Evolutionary conservation across 768 basidiomycete genomes (phyloP).

Genomic region (Boletellus sp.): DNA sequence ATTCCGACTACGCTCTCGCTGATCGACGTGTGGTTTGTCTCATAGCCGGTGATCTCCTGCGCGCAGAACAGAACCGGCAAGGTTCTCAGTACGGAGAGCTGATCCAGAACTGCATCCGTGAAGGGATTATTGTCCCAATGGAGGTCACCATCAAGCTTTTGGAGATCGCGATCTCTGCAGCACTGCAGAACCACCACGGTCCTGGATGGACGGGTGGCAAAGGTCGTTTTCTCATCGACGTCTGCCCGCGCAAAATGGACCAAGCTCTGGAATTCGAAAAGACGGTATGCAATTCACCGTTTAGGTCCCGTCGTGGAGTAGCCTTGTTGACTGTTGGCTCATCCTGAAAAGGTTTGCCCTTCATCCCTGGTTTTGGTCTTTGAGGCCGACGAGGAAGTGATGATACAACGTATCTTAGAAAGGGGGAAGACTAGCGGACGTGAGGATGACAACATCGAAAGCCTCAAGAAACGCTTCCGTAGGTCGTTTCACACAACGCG

Average conservation of each 20-base stretch:
- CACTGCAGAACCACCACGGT: constrained; percentile 43
- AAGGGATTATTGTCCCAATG: constrained; percentile 94
- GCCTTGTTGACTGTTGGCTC: neutral
- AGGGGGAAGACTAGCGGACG: constrained; percentile 92
- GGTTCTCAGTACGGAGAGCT: constrained; percentile 80
- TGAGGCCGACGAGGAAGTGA: constrained; percentile 81
- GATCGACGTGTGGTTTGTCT: neutral
- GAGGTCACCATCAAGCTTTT: constrained; percentile 95
- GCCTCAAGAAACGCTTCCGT: constrained; percentile 97
- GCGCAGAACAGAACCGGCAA: constrained; percentile 87
- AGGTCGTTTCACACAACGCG: constrained; percentile 24
- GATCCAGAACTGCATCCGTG: constrained; percentile 84
- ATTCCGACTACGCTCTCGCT: constrained; percentile 6
- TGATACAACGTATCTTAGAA: constrained; percentile 81
- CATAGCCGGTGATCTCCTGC: constrained; percentile 93
- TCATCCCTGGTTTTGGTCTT: constrained; percentile 84
- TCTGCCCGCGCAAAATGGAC: constrained; percentile 98
- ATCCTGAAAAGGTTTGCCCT: constrained; percentile 60
- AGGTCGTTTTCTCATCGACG: constrained; percentile 92
- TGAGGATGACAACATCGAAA: constrained; percentile 92
- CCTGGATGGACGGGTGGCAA: constrained; percentile 65
- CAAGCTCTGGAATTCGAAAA: constrained; percentile 91
- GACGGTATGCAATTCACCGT: constrained; percentile 46
- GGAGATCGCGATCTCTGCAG: constrained; percentile 82
- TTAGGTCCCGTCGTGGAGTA: neutral